phyloP scores from a whole-genome alignment of 2,329 filamentous ascomycete species.

The Stagonosporopsis cucurbitacearum region DNA sequence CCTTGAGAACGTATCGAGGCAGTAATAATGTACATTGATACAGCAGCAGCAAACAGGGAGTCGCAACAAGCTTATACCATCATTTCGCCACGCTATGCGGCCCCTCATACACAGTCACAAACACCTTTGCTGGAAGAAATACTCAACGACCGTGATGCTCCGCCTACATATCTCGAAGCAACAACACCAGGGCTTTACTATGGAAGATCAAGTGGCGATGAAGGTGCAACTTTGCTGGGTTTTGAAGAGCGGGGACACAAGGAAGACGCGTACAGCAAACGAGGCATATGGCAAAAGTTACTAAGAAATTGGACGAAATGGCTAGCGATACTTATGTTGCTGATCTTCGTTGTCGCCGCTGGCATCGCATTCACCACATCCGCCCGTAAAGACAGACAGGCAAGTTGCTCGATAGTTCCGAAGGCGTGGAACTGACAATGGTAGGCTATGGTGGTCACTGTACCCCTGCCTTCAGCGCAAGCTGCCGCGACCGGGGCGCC shows the following conservation, averaged over 20 bases:
- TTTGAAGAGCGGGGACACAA: slow-evolving; percentile 30
- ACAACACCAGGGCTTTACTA: slow-evolving; percentile 44
- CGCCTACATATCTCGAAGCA: slow-evolving; percentile 44
- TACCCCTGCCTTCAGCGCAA: slow-evolving; percentile 20
- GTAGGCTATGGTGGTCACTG: slow-evolving; percentile 2
- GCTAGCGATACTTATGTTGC: slow-evolving; percentile 25
- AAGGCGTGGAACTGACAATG: background rate
- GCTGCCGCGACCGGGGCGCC: slow-evolving; percentile 16
- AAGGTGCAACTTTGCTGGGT: slow-evolving; percentile 38
- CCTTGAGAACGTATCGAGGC: background rate
- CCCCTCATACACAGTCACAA: slow-evolving; percentile 26
- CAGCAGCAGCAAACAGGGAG: slow-evolving; percentile 38
- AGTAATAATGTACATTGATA: slow-evolving; percentile 43
- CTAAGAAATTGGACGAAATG: slow-evolving; percentile 32
- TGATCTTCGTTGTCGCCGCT: slow-evolving; percentile 34
- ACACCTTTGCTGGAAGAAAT: slow-evolving; percentile 36
- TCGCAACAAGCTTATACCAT: slow-evolving; percentile 29
- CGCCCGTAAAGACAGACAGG: slow-evolving; percentile 27
- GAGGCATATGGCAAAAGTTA: slow-evolving; percentile 29
- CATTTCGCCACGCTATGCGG: slow-evolving; percentile 20
- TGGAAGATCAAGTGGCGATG: slow-evolving; percentile 36
- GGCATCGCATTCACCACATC: slow-evolving; percentile 27
- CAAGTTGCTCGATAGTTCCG: slow-evolving; percentile 8
- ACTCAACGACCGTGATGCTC: slow-evolving; percentile 31
- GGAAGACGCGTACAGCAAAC: slow-evolving; percentile 30